phyloP scores from a whole-genome alignment of 2,329 filamentous ascomycete species.

The Cryphonectria parasitica region DNA sequence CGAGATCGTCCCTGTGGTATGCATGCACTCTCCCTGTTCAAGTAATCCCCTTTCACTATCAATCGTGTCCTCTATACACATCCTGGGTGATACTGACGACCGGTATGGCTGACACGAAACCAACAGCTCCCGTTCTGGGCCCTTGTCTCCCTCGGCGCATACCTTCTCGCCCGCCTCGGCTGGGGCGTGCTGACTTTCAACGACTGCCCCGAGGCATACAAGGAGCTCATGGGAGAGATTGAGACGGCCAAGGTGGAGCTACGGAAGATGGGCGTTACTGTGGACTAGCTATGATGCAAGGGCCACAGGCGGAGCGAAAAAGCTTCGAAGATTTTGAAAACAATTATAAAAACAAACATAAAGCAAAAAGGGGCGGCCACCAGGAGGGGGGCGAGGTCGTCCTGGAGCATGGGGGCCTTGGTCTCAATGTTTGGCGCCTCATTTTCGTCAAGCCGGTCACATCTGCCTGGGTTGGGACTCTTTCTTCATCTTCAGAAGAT shows the following conservation, averaged over 20 bases:
- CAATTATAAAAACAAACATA: not conserved
- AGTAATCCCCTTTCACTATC: not conserved
- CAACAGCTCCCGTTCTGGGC: conserved; percentile 83
- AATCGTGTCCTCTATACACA: not conserved
- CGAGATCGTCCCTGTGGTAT: conserved; percentile 86
- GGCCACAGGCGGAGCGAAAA: not conserved
- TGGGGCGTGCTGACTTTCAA: conserved; percentile 95
- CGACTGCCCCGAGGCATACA: conserved; percentile 88
- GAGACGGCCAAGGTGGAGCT: conserved; percentile 75
- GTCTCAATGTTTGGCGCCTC: not conserved
- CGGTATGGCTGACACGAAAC: conserved; percentile 2
- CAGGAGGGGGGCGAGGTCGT: not conserved
- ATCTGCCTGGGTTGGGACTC: not conserved
- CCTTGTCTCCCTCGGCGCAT: conserved; percentile 87
- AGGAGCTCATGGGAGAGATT: conserved; percentile 86
- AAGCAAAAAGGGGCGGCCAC: not conserved
- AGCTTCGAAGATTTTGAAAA: not conserved
- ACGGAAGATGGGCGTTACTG: conserved; percentile 73
- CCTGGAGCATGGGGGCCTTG: not conserved
- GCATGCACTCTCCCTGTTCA: conserved; percentile 40
- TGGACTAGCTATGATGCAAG: conserved; percentile 60
- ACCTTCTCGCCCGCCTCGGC: conserved; percentile 89
- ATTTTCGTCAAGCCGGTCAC: not conserved
- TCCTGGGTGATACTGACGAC: not conserved
- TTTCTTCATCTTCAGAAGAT: not conserved